Conservation (phyloP, 208 protist species). For the Trypanosoma scelopori region DNA sequence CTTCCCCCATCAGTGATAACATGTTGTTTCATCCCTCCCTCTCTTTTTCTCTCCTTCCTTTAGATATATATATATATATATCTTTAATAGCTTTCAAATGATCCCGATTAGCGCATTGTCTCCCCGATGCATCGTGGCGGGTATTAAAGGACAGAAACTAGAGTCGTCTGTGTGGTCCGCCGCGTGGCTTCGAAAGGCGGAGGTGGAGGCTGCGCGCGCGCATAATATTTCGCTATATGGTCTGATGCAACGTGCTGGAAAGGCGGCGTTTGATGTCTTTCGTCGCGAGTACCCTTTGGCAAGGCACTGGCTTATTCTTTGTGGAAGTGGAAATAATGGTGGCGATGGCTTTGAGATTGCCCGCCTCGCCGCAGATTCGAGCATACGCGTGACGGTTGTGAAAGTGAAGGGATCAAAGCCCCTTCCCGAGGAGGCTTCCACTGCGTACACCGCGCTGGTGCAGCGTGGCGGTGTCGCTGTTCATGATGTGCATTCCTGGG, state of each 20-base stretch:
- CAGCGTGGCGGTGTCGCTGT: constrained; percentile 1
- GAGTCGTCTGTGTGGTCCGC: constrained; percentile 55
- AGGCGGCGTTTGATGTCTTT: constrained; percentile 54
- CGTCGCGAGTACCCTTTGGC: constrained; percentile 34
- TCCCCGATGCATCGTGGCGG: constrained; percentile 29
- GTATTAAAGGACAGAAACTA: constrained; percentile 2
- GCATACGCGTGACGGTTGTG: constrained; percentile 56
- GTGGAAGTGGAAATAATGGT: constrained; percentile 86
- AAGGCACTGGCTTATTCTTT: constrained; percentile 68
- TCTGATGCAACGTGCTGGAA: constrained; percentile 72
- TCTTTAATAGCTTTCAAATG: constrained; percentile 2
- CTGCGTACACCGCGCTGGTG: constrained; percentile 41
- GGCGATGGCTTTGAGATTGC: constrained; percentile 86
- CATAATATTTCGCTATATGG: constrained; percentile 50
- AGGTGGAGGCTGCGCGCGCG: constrained; percentile 56
- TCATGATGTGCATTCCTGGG: constrained; percentile 1
- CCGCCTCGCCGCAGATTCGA: constrained; percentile 37
- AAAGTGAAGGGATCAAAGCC: constrained; percentile 49
- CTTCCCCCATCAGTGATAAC: not conserved
- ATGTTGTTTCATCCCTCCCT: not conserved
- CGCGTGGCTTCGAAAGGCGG: constrained; percentile 65
- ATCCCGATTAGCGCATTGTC: constrained; percentile 17
- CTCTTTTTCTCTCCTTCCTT: constrained; percentile 6
- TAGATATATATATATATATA: constrained; percentile 14
- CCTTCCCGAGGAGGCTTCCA: constrained; percentile 57